phyloP scores from a whole-genome alignment of 352 stramenopile species.

The Paralagenidium karlingii region DNA sequence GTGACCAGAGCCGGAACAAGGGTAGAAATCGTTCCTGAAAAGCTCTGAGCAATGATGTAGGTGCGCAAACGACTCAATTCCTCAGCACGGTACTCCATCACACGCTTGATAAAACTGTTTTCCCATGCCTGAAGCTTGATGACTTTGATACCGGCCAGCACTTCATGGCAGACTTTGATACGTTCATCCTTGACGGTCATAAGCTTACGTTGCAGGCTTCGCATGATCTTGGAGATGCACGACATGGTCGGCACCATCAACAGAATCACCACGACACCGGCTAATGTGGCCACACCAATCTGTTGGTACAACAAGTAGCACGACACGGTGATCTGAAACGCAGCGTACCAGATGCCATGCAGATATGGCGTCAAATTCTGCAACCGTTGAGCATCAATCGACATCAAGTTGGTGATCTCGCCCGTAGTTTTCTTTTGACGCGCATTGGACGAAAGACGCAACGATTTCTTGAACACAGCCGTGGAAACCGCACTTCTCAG shows the following conservation, averaged over 20 bases:
- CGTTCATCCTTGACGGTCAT: conserved; percentile 88
- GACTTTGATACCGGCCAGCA: conserved; percentile 90
- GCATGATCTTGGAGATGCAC: conserved; percentile 80
- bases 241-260: conserved; percentile 89
- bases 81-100: conserved; percentile 41
- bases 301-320: conserved; percentile 60
- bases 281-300: conserved; percentile 80
- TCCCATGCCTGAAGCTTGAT: conserved; percentile 98
- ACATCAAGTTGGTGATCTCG: conserved; percentile 97
- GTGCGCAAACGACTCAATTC: conserved; percentile 67
- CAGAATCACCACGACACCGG: conserved; percentile 88
- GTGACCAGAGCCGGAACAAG: conserved; percentile 88
- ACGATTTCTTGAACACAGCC: conserved; percentile 49
- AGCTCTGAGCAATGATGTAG: conserved; percentile 40
- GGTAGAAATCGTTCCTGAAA: conserved; percentile 51
- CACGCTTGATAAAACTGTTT: conserved; percentile 45
- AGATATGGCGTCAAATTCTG: conserved; percentile 93
- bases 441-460: conserved; percentile 71
- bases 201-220: conserved; percentile 70
- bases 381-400: conserved; percentile 92
- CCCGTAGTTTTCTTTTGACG: conserved; percentile 76
- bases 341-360: conserved; percentile 83
- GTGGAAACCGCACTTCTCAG: conserved; percentile 60
- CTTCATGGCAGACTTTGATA: conserved; percentile 90
- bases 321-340: conserved; percentile 68